phyloP scores from a whole-genome alignment of 768 basidiomycete species.

The Naganishia vishniacii region DNA sequence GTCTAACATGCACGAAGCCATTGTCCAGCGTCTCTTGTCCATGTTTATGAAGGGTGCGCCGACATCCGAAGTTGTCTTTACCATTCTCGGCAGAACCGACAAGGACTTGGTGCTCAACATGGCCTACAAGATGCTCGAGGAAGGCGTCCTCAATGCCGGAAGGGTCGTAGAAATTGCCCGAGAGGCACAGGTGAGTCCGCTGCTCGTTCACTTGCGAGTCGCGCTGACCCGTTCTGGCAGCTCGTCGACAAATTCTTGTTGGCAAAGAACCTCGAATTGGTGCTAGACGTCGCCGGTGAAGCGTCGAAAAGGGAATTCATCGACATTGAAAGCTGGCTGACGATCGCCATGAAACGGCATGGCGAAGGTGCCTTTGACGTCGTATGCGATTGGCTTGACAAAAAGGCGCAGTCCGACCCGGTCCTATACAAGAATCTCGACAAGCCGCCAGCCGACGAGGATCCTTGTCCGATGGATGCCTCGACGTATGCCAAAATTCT shows the following conservation, averaged over 20 bases:
- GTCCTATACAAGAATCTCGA: conserved; percentile 68
- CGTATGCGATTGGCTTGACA: conserved; percentile 78
- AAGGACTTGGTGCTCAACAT: conserved; percentile 78
- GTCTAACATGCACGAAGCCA: conserved; percentile 81
- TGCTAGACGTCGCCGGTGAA: conserved; percentile 86
- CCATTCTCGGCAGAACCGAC: conserved; percentile 89
- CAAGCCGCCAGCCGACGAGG: conserved; percentile 50
- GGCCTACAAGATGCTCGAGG: conserved; percentile 85
- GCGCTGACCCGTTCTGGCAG: background rate
- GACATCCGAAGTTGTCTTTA: conserved; percentile 93
- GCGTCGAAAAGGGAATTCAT: conserved; percentile 89
- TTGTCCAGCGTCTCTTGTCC: conserved; percentile 73
- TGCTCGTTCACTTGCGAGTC: conserved; percentile 53
- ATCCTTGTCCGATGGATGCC: conserved; percentile 47
- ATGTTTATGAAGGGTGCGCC: conserved; percentile 91
- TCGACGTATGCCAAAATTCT: conserved; percentile 73
- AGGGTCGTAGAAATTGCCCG: conserved; percentile 91
- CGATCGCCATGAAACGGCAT: conserved; percentile 74
- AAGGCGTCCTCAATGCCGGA: conserved; percentile 86
- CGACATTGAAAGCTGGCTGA: conserved; percentile 94
- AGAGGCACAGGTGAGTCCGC: conserved; percentile 65
- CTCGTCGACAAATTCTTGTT: conserved; percentile 84
- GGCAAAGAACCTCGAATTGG: conserved; percentile 76
- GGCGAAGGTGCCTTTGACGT: conserved; percentile 81
- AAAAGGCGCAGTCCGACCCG: conserved; percentile 62